These are phyloP conservation scores for Vigna hirtella DNA, from an alignment of 306 rosid species.

Conservation along the genomic window DNA sequence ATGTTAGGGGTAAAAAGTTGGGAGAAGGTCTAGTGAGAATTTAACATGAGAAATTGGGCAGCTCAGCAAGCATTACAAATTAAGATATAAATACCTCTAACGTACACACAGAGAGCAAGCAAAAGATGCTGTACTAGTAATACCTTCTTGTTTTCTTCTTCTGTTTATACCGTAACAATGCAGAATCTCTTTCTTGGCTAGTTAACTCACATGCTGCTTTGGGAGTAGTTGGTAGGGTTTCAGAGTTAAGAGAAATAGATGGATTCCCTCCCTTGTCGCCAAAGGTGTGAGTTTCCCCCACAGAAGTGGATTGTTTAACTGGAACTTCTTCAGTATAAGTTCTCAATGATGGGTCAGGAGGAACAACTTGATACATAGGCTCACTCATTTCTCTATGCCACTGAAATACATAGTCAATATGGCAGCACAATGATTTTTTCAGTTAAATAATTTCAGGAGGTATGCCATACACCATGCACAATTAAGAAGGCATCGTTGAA, in stretches of 20 bases:
- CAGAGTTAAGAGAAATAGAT: slow-evolving; percentile 43
- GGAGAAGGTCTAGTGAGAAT: not conserved
- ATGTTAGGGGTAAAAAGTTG: not conserved
- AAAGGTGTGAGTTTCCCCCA: slow-evolving; percentile 42
- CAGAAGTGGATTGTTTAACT: slow-evolving; percentile 44
- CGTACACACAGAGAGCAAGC: not conserved
- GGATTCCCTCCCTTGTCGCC: slow-evolving; percentile 44
- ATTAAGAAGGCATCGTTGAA: slow-evolving; percentile 9
- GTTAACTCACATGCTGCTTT: slow-evolving; percentile 63
- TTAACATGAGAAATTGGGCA: not conserved
- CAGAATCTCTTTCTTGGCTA: slow-evolving; percentile 79
- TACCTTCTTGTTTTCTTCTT: slow-evolving; percentile 95
- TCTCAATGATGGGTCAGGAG: slow-evolving; percentile 42
- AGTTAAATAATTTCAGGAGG: not conserved
- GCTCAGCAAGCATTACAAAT: slow-evolving; percentile 8
- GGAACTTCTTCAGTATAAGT: slow-evolving; percentile 55
- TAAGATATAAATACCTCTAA: not conserved
- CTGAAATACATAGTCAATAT: slow-evolving; percentile 45
- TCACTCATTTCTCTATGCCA: slow-evolving; percentile 52
- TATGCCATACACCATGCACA: slow-evolving; percentile 2
- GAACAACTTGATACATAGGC: slow-evolving; percentile 52
- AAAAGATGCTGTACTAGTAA: slow-evolving; percentile 41
- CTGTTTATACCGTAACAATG: slow-evolving; percentile 85
- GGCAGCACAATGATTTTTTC: slow-evolving; percentile 32
- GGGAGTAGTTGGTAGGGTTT: slow-evolving; percentile 45